Percentiles rank a stretch among this genome's conserved stretches.
Conservation (phyloP, 306 rosid species). For the Trifolium dubium region DNA sequence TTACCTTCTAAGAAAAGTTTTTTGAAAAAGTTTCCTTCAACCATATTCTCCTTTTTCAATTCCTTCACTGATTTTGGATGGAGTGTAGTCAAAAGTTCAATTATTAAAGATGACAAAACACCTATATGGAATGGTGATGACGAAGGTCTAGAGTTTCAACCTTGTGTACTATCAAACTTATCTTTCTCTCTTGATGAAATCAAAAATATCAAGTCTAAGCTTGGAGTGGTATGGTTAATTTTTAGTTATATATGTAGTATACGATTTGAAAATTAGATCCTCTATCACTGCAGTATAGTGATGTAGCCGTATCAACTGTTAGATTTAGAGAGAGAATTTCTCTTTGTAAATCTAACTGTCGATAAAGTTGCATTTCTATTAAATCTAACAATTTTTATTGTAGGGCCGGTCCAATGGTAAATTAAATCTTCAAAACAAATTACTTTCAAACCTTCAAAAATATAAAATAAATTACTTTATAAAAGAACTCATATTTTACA, state of each 20-base stretch:
- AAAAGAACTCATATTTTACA: no score
- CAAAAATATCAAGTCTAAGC: conserved; percentile 54
- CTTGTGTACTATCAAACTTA: conserved; percentile 43
- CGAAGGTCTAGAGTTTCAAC: conserved; percentile 42
- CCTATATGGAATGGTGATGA: conserved; percentile 53
- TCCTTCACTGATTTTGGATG: conserved; percentile 51
- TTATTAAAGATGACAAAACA: conserved; percentile 52
- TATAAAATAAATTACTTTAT: no score
- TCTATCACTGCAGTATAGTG: not conserved
- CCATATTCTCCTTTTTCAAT: conserved; percentile 20
- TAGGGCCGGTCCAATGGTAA: no score
- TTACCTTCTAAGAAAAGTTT: not conserved
- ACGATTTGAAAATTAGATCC: not conserved
- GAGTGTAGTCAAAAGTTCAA: conserved; percentile 40
- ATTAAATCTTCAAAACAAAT: no score
- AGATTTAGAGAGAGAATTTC: not conserved
- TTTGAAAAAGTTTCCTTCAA: conserved; percentile 21
- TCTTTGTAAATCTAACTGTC: not conserved
- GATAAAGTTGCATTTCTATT: not conserved
- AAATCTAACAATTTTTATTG: not conserved
- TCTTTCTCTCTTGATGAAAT: conserved; percentile 50
- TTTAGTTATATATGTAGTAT: no score
- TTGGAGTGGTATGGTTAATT: conserved; percentile 55
- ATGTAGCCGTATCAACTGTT: not conserved
- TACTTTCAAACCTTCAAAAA: no score